Base-by-base conservation (phyloP, 2,329 filamentous ascomycete genomes). In the Sclerotinia minor region DNA sequence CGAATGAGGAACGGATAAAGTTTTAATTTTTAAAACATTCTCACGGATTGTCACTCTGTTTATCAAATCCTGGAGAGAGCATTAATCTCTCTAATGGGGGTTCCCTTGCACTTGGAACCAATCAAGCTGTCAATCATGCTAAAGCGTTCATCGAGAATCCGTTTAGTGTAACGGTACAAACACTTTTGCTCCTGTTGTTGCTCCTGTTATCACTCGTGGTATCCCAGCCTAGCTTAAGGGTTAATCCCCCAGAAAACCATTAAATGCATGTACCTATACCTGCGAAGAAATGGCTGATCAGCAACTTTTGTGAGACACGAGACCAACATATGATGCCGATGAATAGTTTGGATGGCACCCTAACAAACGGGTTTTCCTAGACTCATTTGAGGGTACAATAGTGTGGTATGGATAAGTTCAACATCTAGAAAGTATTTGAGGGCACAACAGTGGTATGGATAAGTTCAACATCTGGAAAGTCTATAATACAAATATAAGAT, bases 131-230 rank as follows among this genome's bases (percentile, higher is more conserved):
- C 45, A 64, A 29, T 9, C 15, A 32, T 35, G 35, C 24, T 41
- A 19, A 67, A 66, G 66, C 59, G 68, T 64, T 54, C 61, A 60
- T 55, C 45, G 19, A 26, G 15, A 44, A 49, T 50, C 50, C 21
- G 61, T 41, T 44, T 64, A 50, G 24, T 55, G 38, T 52, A 6
- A 45, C 50, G 35, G 49, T 44, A 64, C 61, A 54, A 41, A 29
- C 38, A 55, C 32, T 41, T 32, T 17, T 45, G 6, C 32, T 32
- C 32, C 32, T 49, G 41, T 21, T 38, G 9, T 11, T 38, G 35
- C 26, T 47, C 19, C 44, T 60, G 58, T 35, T 49, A 53, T 64
- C 47, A 64, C 61, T 64, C 49, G 61, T 54, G 61, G 61, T n/a
- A 54, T 64, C 61, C 61, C 54, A 53, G 61, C 35, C 53, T 6